Percentiles rank a stretch among this genome's conserved stretches.
These are phyloP conservation scores for Candida nemodendra DNA, from an alignment of 805 yeast species.

Conservation along the genomic window DNA sequence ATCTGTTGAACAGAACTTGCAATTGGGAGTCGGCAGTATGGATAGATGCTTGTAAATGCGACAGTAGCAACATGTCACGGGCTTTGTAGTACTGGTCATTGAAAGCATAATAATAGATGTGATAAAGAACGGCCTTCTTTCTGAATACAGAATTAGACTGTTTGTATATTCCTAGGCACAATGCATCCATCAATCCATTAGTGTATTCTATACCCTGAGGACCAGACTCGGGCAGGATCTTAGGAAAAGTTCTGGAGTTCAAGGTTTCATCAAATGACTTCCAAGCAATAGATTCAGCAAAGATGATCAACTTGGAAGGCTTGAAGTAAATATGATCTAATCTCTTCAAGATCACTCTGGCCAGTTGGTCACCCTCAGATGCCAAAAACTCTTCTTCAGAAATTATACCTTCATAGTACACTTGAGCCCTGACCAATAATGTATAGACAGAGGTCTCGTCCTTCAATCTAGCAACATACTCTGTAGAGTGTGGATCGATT, in stretches of 20 bases:
- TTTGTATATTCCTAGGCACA: slow-evolving; percentile 63
- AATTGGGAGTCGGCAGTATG: slow-evolving; percentile 80
- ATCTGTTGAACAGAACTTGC: slow-evolving; percentile 93
- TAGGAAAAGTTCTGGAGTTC: slow-evolving; percentile 38
- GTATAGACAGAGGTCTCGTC: slow-evolving; percentile 80
- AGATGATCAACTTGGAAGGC: slow-evolving; percentile 68
- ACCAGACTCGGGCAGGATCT: slow-evolving; percentile 26
- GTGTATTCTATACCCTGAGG: slow-evolving; percentile 36
- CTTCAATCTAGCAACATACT: slow-evolving; percentile 84
- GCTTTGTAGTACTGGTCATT: slow-evolving; percentile 82
- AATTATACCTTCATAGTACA: slow-evolving; percentile 70
- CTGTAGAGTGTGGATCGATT: slow-evolving; percentile 93
- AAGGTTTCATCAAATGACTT: slow-evolving; percentile 38
- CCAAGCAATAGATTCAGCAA: slow-evolving; percentile 80
- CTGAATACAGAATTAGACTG: slow-evolving; percentile 69
- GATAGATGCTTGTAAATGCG: slow-evolving; percentile 81
- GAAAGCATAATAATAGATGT: slow-evolving; percentile 88
- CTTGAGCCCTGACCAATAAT: slow-evolving; percentile 78
- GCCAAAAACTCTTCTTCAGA: slow-evolving; percentile 43
- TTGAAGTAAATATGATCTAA: slow-evolving; percentile 92
- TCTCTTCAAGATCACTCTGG: slow-evolving; percentile 78
- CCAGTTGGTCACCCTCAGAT: slow-evolving; percentile 54
- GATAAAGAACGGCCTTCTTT: slow-evolving; percentile 79
- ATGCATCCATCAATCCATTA: slow-evolving; percentile 57
- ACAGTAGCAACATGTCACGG: slow-evolving; percentile 81